Conservation (phyloP, 495 filamentous ascomycete species). For the Neurospora tetraspora region DNA sequence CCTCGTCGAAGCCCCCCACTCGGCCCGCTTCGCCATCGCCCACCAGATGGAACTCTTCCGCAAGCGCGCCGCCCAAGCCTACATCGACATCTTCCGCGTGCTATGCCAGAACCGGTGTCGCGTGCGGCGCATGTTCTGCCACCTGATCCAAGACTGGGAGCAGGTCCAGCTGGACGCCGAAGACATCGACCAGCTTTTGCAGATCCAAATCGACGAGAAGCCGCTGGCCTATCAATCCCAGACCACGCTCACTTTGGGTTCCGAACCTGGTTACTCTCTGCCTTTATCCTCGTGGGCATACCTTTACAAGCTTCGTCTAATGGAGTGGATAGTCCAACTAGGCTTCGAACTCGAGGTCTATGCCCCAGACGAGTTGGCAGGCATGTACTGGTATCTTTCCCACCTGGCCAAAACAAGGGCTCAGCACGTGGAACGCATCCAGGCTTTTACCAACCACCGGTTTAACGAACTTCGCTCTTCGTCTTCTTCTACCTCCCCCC, state of each 20-base stretch:
- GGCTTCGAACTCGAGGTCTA: constrained; percentile 95
- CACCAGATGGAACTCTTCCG: constrained; percentile 73
- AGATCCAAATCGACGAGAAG: constrained; percentile 50
- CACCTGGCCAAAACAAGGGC: constrained; percentile 45
- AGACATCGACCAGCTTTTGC: constrained; percentile 65
- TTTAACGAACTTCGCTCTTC: constrained; percentile 19
- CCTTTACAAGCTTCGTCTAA: constrained; percentile 74
- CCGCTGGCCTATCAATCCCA: constrained; percentile 31
- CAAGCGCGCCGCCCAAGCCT: constrained; percentile 61
- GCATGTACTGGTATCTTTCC: constrained; percentile 82
- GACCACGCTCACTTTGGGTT: constrained; percentile 17
- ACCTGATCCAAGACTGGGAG: constrained; percentile 76
- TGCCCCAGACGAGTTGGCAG: constrained; percentile 70
- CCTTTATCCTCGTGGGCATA: constrained; percentile 85
- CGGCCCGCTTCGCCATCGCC: constrained; percentile 68
- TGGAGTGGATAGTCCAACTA: constrained; percentile 82
- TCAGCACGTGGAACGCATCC: constrained; percentile 60
- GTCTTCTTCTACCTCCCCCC: neutral
- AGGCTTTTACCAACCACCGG: constrained; percentile 43
- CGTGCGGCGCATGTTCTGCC: constrained; percentile 71
- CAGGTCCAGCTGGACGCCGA: constrained; percentile 74
- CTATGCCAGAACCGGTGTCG: constrained; percentile 87
- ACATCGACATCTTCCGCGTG: constrained; percentile 69
- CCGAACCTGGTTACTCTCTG: constrained; percentile 37
- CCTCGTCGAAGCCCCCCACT: constrained; percentile 62